Percentiles rank a stretch among this genome's conserved stretches.
These are phyloP conservation scores for Ceratobasidium sp. DNA, from an alignment of 1,284 basidiomycete species.

Conservation along the genomic window DNA sequence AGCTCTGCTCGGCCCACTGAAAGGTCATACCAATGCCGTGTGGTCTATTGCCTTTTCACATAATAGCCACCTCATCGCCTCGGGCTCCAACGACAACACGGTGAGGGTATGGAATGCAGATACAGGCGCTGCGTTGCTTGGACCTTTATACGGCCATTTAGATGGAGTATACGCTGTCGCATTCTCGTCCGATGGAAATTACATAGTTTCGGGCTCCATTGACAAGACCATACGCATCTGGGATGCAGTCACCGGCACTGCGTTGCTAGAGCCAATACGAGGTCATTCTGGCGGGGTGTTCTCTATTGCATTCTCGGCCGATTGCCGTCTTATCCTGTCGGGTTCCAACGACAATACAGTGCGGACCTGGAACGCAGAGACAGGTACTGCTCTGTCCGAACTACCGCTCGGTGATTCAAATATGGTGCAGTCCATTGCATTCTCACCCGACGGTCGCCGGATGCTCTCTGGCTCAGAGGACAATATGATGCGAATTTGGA, in stretches of 20 bases:
- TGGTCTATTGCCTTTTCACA: slow-evolving; percentile 21
- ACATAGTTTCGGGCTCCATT: slow-evolving; percentile 12
- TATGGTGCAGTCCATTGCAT: too few relatives aligned
- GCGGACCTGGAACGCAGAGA: slow-evolving; percentile 19
- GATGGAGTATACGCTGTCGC: too few relatives aligned
- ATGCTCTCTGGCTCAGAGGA: too few relatives aligned
- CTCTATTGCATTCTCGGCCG: slow-evolving; percentile 25
- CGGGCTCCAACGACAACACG: too few relatives aligned
- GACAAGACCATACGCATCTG: slow-evolving; percentile 34
- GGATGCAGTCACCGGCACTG: slow-evolving; percentile 22
- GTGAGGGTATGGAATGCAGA: too few relatives aligned
- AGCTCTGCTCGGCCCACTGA: neutral
- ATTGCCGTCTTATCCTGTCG: slow-evolving; percentile 26
- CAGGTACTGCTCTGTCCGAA: too few relatives aligned
- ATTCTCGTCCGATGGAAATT: slow-evolving; percentile 34
- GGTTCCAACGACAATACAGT: slow-evolving; percentile 23
- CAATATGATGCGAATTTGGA: too few relatives aligned
- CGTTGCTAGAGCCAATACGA: neutral
- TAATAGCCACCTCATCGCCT: slow-evolving; percentile 23
- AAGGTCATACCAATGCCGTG: slow-evolving; percentile 30
- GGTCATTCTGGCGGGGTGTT: slow-evolving; percentile 29
- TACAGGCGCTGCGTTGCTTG: too few relatives aligned
- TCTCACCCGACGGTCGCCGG: too few relatives aligned
- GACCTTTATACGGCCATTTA: too few relatives aligned
- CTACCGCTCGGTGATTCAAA: too few relatives aligned